Evolutionary conservation across 2,329 filamentous ascomycete genomes (phyloP).

Genomic region (Cladosporium sp.): DNA sequence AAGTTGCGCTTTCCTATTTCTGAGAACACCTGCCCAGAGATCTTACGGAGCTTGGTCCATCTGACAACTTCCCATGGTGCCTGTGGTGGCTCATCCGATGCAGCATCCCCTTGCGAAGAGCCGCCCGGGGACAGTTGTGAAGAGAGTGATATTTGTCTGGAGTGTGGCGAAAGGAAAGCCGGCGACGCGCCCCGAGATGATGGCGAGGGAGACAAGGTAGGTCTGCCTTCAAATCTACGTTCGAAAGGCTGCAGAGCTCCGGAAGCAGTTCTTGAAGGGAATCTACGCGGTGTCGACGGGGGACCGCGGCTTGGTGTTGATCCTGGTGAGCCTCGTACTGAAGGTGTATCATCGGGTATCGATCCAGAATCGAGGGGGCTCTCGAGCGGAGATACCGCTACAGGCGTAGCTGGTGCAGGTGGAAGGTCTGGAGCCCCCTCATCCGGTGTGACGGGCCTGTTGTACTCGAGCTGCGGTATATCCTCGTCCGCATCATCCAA

Average conservation of each 20-base stretch:
- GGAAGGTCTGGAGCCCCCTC: conserved; percentile 6
- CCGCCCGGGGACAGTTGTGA: conserved; percentile 58
- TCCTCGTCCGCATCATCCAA: conserved; percentile 18
- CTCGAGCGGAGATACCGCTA: conserved; percentile 36
- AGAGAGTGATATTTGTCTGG: conserved; percentile 54
- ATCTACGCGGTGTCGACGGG: conserved; percentile 55
- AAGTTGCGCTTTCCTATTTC: conserved; percentile 90
- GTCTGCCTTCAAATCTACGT: conserved; percentile 83
- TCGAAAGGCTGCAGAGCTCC: conserved; percentile 91
- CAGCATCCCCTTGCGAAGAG: conserved; percentile 56
- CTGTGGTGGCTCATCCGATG: conserved; percentile 47
- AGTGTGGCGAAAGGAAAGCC: conserved; percentile 70
- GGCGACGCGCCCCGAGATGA: conserved; percentile 71
- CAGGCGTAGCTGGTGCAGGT: conserved; percentile 17
- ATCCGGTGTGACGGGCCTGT: conserved; percentile 9
- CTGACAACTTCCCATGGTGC: conserved; percentile 94
- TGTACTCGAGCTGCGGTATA: conserved; percentile 18
- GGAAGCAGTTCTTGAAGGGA: conserved; percentile 63
- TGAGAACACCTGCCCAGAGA: conserved; percentile 85
- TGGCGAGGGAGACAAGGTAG: conserved; percentile 58
- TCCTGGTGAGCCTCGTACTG: conserved; percentile 59
- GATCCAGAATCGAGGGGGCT: conserved; percentile 70
- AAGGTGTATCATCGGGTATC: conserved; percentile 77
- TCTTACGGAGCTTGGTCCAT: conserved; percentile 89
- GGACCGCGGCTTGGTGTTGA: conserved; percentile 70